These are phyloP conservation scores for Nakazawaea laoshanensis DNA, from an alignment of 805 yeast genomes.

Conservation along the genomic window DNA sequence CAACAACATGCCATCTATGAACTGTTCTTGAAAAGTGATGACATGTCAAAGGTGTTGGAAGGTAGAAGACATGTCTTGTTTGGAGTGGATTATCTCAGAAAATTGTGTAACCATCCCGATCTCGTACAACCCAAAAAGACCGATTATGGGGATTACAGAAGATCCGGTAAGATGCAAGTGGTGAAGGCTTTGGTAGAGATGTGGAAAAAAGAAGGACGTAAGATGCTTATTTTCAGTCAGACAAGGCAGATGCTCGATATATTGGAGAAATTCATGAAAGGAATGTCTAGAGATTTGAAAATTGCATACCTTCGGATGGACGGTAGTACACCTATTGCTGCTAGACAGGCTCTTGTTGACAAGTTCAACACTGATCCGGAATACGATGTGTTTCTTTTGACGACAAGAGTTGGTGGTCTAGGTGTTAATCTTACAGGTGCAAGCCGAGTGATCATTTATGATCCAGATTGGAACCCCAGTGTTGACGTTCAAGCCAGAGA, in stretches of 20 bases:
- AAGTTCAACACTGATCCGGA: slow-evolving; percentile 55
- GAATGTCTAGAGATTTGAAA: slow-evolving; percentile 18
- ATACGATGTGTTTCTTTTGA: slow-evolving; percentile 64
- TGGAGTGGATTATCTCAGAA: slow-evolving; percentile 86
- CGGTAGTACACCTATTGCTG: slow-evolving; percentile 78
- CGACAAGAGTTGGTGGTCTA: slow-evolving; percentile 93
- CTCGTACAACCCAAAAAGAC: slow-evolving; percentile 42
- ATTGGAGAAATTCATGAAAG: slow-evolving; percentile 55
- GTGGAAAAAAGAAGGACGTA: slow-evolving; percentile 74
- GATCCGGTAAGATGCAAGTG: slow-evolving; percentile 90
- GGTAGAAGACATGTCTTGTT: slow-evolving; percentile 77
- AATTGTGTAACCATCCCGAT: slow-evolving; percentile 96
- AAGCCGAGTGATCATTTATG: slow-evolving; percentile 85
- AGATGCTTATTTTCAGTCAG: slow-evolving; percentile 83
- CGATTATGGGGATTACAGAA: slow-evolving; percentile 44
- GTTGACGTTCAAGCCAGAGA: slow-evolving; percentile 96
- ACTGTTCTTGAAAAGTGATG: slow-evolving; percentile 69
- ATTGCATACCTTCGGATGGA: slow-evolving; percentile 79
- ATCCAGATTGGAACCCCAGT: slow-evolving; percentile 98
- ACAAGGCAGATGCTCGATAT: slow-evolving; percentile 92
- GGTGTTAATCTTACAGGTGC: slow-evolving; percentile 96
- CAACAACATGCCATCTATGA: slow-evolving; percentile 69
- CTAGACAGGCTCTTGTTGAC: slow-evolving; percentile 76
- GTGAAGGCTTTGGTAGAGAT: slow-evolving; percentile 62
- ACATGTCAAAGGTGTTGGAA: slow-evolving; percentile 56